Percentiles rank a stretch among this genome's conserved stretches.
phyloP scores from a whole-genome alignment of 2,329 filamentous ascomycete species.

The Clonostachys byssicola region DNA sequence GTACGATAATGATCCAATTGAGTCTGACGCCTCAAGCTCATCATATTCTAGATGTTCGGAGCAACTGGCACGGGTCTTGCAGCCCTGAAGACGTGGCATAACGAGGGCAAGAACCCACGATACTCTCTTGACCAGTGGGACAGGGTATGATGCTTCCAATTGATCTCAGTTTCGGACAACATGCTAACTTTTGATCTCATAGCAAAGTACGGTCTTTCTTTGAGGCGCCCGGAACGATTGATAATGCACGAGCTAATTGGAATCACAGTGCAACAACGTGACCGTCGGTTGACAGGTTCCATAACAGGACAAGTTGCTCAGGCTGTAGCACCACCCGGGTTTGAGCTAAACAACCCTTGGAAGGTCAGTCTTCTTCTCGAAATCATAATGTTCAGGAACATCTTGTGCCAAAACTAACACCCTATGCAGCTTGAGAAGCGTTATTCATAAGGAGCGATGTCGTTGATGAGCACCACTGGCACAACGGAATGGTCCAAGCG shows the following conservation, averaged over 20 bases:
- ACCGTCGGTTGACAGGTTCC: constrained; percentile 55
- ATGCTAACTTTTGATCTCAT: constrained; percentile 15
- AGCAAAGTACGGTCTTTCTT: constrained; percentile 46
- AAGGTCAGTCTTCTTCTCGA: constrained; percentile 38
- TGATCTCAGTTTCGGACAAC: neutral
- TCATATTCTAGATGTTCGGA: constrained; percentile 54
- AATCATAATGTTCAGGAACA: no score
- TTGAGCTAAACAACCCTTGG: constrained; percentile 61
- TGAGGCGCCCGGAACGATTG: neutral
- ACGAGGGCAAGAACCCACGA: constrained; percentile 56
- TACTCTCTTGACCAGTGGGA: constrained; percentile 62
- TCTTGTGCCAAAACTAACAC: no score
- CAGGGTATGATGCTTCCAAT: constrained; percentile 35
- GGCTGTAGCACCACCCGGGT: constrained; percentile 51
- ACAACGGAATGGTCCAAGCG: no score
- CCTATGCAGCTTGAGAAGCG: no score
- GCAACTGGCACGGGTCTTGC: constrained; percentile 54
- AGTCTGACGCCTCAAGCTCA: neutral
- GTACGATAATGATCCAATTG: constrained; percentile 15
- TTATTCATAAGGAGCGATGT: no score
- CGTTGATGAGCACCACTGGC: no score
- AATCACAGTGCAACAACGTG: constrained; percentile 60
- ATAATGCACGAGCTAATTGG: constrained; percentile 1
- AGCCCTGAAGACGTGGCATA: constrained; percentile 51
- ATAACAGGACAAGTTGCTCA: constrained; percentile 55